Evolutionary conservation across 257 asterid species (phyloP), one percentile per base, ranked within the genome.

Genomic region (Craterostigma plantagineum): DNA sequence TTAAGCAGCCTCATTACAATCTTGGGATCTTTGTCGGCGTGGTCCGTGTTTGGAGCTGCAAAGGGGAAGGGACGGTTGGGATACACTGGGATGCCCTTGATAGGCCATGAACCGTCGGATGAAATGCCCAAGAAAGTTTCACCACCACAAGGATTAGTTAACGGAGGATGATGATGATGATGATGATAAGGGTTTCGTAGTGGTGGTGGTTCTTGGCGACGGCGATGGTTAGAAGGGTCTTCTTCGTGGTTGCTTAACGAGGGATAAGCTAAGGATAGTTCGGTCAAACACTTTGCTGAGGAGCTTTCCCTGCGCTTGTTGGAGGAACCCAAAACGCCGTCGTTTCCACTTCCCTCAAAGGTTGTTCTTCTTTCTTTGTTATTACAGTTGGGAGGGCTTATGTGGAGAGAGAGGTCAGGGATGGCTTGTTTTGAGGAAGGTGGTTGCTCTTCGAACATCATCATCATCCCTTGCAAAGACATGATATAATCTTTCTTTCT

Each of bases 401-500:
- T 86, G 50, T 86, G 76, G 56, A 86, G 93, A 17, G 97, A 86
- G 41, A 86, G 97, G 68, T 86, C 97, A 8, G 94, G 97, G 3
- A 59, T 51, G 44, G 14, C 54, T 60, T 43, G 71, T 1, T 14
- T 5, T 42, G 44, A 37, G n/a, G 30, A 7, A 35, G 17, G 4
- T 9, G 16, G 16, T 3, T 1, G 45, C 45, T 41, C 45, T 17
- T 3, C 4, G 17, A 41, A 41, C 14, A 41, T n/a, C n/a, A n/a
- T n/a, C n/a, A n/a, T n/a, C n/a, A n/a, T 17, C 12, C 45, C 45
- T 3, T 41, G 10, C 2, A 41, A n/a, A 9, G 45, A 41, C 45
- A 41, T 41, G 10, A n/a, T 14, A n/a, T 41, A 8, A 23, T 23
- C 2, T 23, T 2, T 23, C 30, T 23, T 23, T 6, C 6, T 23